phyloP scores from a whole-genome alignment of 1,284 basidiomycete genomes.

The Ustilago xerochloae region DNA sequence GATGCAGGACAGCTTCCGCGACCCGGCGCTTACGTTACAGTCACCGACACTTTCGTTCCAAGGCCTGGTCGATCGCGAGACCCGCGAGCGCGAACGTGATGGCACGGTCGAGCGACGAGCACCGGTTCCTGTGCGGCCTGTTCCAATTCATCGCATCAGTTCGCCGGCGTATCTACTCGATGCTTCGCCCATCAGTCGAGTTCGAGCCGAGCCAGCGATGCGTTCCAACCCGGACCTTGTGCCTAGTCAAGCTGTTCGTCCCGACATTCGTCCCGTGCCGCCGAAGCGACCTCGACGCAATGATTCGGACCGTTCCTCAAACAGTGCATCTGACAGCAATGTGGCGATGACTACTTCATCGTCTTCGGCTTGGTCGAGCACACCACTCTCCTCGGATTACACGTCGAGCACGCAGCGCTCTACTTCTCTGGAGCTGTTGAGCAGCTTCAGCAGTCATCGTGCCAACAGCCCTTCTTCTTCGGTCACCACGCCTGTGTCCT shows the following conservation, averaged over 20 bases:
- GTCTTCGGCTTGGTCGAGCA: slow-evolving; percentile 32
- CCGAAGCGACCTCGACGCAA: slow-evolving; percentile 11
- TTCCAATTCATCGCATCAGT: slow-evolving; percentile 38
- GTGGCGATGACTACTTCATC: background rate
- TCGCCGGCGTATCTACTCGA: slow-evolving; percentile 50
- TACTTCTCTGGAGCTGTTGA: slow-evolving; percentile 17
- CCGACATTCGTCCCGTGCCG: slow-evolving; percentile 30
- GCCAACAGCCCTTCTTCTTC: slow-evolving; percentile 24
- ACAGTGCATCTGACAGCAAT: slow-evolving; percentile 1
- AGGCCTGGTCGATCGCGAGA: slow-evolving; percentile 42
- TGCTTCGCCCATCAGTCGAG: slow-evolving; percentile 25
- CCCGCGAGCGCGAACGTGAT: slow-evolving; percentile 32
- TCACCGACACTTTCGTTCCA: background rate
- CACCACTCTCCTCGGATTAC: slow-evolving; percentile 13
- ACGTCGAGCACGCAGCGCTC: slow-evolving; percentile 14
- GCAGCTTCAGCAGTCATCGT: slow-evolving; percentile 23
- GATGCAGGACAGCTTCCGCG: background rate
- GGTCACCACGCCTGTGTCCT: slow-evolving; percentile 39
- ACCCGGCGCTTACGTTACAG: background rate
- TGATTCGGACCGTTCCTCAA: slow-evolving; percentile 15
- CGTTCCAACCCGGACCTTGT: slow-evolving; percentile 33
- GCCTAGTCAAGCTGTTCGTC: slow-evolving; percentile 17
- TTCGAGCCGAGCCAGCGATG: slow-evolving; percentile 31
- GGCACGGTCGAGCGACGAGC: slow-evolving; percentile 8
- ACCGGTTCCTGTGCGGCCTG: slow-evolving; percentile 14